A percentile compares a stretch with the other conserved stretches of the same genome.
Conservation (phyloP, 306 rosid species). For the Dryas octopetala region DNA sequence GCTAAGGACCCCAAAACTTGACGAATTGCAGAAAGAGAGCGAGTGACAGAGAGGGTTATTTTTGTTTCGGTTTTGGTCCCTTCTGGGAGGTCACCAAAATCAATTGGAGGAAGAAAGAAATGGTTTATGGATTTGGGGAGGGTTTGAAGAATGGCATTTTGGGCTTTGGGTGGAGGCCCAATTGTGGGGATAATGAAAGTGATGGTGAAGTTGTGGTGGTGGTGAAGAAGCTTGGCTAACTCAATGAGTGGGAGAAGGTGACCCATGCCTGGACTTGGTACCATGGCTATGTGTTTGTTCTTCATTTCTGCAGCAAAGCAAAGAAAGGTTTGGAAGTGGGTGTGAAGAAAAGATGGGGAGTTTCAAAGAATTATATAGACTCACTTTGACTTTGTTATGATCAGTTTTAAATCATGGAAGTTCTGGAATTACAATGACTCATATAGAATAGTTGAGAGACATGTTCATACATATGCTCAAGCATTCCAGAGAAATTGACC, state of each 20-base stretch:
- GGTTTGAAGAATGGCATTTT: constrained; percentile 34
- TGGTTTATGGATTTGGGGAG: constrained; percentile 31
- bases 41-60: constrained; percentile 34
- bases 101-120: constrained; percentile 30
- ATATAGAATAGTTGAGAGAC: not conserved
- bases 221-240: constrained; percentile 51
- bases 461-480: not conserved
- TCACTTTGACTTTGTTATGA: too few relatives aligned
- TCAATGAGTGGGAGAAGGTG: constrained; percentile 72
- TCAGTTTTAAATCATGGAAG: not conserved
- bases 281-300: constrained; percentile 31
- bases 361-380: not conserved
- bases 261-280: constrained; percentile 79
- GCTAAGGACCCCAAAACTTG: constrained; percentile 9
- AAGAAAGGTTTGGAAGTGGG: not conserved
- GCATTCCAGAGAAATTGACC: not conserved
- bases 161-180: constrained; percentile 50
- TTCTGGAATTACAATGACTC: not conserved
- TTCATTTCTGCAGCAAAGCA: not conserved
- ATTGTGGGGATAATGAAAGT: constrained; percentile 53
- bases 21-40: constrained; percentile 31
- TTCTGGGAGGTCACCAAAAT: constrained; percentile 33
- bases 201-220: constrained; percentile 27
- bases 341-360: not conserved
- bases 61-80: constrained; percentile 27